A percentile compares a stretch with the other conserved stretches of the same genome.
phyloP scores from a whole-genome alignment of 345 rosid species.

The Laguncularia racemosa region DNA sequence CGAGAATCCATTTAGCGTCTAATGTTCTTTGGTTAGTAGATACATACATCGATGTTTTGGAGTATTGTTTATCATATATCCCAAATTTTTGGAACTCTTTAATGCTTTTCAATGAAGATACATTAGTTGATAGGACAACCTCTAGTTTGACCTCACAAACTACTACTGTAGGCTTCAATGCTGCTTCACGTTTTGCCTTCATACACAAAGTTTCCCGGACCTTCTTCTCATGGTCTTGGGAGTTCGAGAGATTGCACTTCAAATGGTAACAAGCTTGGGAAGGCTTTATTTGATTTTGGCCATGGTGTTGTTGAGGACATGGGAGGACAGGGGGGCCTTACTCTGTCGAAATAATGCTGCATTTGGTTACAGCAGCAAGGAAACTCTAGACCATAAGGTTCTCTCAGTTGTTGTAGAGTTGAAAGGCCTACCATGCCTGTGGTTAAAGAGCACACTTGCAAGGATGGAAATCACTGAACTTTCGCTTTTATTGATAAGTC shows the following conservation, averaged over 20 bases:
- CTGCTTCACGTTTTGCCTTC: constrained; percentile 24
- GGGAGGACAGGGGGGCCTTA: constrained; percentile 55
- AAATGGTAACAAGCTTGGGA: constrained; percentile 91
- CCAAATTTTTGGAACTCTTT: constrained; percentile 37
- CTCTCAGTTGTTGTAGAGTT: constrained; percentile 48
- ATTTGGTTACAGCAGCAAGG: constrained; percentile 20
- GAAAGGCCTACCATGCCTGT: constrained; percentile 83
- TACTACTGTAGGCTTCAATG: constrained; percentile 27
- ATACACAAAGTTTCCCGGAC: constrained; percentile 18
- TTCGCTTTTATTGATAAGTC: constrained; percentile 79
- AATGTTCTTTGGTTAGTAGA: constrained; percentile 73
- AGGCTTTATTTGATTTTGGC: constrained; percentile 85
- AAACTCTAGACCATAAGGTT: constrained; percentile 40
- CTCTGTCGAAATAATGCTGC: constrained; percentile 25
- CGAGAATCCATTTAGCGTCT: constrained; percentile 51
- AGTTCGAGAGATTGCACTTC: constrained; percentile 94
- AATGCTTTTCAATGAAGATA: constrained; percentile 21
- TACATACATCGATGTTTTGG: constrained; percentile 79
- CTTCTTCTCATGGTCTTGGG: constrained; percentile 32
- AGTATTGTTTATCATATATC: constrained; percentile 84
- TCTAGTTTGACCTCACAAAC: constrained; percentile 13
- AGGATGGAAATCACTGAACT: constrained; percentile 63
- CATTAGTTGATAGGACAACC: constrained; percentile 15
- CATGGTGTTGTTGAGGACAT: constrained; percentile 86
- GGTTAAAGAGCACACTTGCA: constrained; percentile 56